Evolutionary conservation across 306 rosid genomes (phyloP), one percentile per base, ranked within the genome.

Genomic region (Senna tora): DNA sequence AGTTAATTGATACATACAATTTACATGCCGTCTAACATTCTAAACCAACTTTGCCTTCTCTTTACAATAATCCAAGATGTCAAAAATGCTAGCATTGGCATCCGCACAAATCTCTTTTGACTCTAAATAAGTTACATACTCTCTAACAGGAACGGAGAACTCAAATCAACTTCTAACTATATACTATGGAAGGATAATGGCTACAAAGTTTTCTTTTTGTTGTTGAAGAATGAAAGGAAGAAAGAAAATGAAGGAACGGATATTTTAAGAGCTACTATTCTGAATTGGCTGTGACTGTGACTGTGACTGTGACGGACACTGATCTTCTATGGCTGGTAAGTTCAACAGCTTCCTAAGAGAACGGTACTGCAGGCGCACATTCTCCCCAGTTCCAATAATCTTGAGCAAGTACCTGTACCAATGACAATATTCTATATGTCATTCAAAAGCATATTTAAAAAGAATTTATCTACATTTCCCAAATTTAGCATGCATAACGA

Each of bases 291-390:
- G 90, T 14, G 65, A 34, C 46, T 16, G 89, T 13, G 79, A 62
- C 51, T 36, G 39, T 11, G 65, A 34, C 46, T 16, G 89, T 13
- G 79, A 62, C 51, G 85, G 81, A 55, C 84, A 71, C 62, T 49
- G 83, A 74, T 76, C 90, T 59, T 81, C 87, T 4, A 65, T 58
- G 13, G 67, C 70, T 16, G 79, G 73, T 10, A 90, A 38, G 77
- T 62, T 89, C 53, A 72, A 67, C 58, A 86, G 84, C 88, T 94
- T 94, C 77, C 99, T 74, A 49, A 94, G 96, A 46, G 99, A 94
- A 50, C 97, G 96, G 78, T 94, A 94, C 74, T 94, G 97, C 83
- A 94, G 76, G 39, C 99, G 91, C 69, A 94, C 95, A 75, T 87
- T 91, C 75, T 94, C 99, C 58, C 95, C 97, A 0, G 82, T 87